phyloP scores from a whole-genome alignment of 1,284 basidiomycete species.

The Fomitopsis pinicola region DNA sequence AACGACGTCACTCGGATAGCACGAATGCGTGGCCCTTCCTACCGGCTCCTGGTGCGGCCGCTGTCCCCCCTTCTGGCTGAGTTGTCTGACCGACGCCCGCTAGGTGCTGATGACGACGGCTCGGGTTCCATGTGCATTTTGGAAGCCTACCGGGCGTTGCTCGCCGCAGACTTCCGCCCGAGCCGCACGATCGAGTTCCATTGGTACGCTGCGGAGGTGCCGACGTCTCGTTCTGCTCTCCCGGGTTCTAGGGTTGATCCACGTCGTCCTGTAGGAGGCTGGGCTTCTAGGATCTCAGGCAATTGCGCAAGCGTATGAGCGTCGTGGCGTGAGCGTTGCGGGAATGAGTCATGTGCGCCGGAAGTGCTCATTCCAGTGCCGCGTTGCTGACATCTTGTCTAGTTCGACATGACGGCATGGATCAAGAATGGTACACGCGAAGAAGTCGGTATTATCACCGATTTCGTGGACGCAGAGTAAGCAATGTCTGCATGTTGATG shows the following conservation, averaged over 20 bases:
- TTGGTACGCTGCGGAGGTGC: conserved; percentile 88
- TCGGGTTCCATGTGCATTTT: conserved; percentile 92
- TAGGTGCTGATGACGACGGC: conserved; percentile 82
- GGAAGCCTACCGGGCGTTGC: conserved; percentile 82
- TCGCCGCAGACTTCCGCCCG: conserved; percentile 78
- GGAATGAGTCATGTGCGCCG: conserved; percentile 81
- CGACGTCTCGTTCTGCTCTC: neutral
- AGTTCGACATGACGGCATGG: conserved; percentile 97
- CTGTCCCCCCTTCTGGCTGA: neutral
- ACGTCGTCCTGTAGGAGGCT: conserved; percentile 57
- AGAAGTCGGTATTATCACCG: conserved; percentile 87
- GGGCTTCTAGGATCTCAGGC: conserved; percentile 96
- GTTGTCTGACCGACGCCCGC: conserved; percentile 4
- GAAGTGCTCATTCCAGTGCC: conserved; percentile 13
- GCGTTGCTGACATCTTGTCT: conserved; percentile 9
- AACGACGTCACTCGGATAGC: conserved; percentile 31
- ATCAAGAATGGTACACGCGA: conserved; percentile 87
- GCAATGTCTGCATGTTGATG: conserved; percentile 5
- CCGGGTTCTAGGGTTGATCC: conserved; percentile 18
- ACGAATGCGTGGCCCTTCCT: conserved; percentile 88
- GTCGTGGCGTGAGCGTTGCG: conserved; percentile 60
- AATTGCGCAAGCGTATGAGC: conserved; percentile 77
- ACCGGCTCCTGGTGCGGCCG: conserved; percentile 71
- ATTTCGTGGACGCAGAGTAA: conserved; percentile 74
- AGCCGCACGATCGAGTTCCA: conserved; percentile 86